Evolutionary conservation across 1,284 basidiomycete species (phyloP), one percentile per base, ranked within the genome.

Genomic region (Rhodotorula sp.): DNA sequence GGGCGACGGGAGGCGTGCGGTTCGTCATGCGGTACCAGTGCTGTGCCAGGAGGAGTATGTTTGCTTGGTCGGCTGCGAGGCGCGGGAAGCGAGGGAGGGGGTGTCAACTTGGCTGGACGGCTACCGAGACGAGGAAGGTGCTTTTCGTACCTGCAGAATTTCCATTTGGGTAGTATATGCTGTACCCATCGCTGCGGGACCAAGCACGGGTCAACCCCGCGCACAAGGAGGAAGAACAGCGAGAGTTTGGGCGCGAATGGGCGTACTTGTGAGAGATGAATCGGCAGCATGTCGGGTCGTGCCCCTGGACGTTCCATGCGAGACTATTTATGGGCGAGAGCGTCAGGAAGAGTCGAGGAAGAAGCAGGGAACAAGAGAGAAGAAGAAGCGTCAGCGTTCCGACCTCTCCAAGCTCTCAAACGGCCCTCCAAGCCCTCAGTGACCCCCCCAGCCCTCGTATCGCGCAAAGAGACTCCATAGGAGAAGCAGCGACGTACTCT

Each of bases 281-380:
- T 30, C 31, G 46, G 46, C 68, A 69, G 59, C 68, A 65, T 31
- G 65, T 26, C 26, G 56, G 31, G 54, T 69, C 68, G 37, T 69
- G 62, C 30, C 62, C 67, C 62, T 63, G 59, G 2, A 70, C 52
- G 52, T 57, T 60, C 68, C 68, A 70, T 22, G 66, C 59, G 55
- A 70, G 62, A 37, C 63, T 64, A 59, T 26, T 10, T n/a, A n/a
- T n/a, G 18, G 28, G 15, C 22, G 15, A 18, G 9, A 22, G 0
- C 7, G 18, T 22, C 34, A 34, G 10, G 30, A 18, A 28, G 26
- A 18, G 30, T 18, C 6, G n/a, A 16, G 13, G 28, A 9, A 31
- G 20, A 10, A 48, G 34, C 6, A 34, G 34, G 34, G 34, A 34
- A 52, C 16, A 13, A 1, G 18, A 15, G 11, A 8, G 30, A 37